Evolutionary conservation across 192 early-diverging fungal genomes (phyloP).

Genomic region (Coemansia nantahalensis): DNA sequence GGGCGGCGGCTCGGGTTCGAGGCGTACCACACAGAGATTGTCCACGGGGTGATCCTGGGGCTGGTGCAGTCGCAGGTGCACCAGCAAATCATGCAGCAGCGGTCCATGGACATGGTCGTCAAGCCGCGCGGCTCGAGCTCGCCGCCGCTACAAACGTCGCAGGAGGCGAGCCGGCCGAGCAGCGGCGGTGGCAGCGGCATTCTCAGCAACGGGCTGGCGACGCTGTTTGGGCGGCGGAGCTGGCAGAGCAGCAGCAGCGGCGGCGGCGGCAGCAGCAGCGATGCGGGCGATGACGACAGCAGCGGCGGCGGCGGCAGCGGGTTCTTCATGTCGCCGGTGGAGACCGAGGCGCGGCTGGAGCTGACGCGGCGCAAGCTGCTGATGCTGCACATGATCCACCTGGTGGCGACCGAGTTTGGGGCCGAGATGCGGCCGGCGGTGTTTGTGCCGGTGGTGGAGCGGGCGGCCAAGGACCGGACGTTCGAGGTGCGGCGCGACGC

Average conservation of each 20-base stretch:
- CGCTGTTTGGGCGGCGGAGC: conserved; percentile 38
- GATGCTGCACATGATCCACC: conserved; percentile 51
- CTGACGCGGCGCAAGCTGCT: conserved; percentile 46
- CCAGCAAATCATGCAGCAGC: conserved; percentile 30
- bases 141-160: background rate
- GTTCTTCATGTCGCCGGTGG: conserved; percentile 41
- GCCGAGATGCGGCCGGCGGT: conserved; percentile 44
- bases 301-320: background rate
- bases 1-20: conserved; percentile 39
- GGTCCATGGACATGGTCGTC: conserved; percentile 40
- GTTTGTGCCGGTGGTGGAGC: conserved; percentile 53
- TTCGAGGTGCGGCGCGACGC: conserved; percentile 55
- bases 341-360: conserved; percentile 42
- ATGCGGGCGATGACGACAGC: conserved; percentile 1
- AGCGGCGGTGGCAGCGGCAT: conserved; percentile 1
- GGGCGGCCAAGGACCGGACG: conserved; percentile 26
- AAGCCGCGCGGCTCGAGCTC: conserved; percentile 19
- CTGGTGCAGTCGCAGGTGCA: conserved; percentile 37
- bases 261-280: background rate
- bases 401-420: conserved; percentile 44
- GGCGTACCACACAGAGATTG: conserved; percentile 48
- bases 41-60: conserved; percentile 46
- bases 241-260: conserved; percentile 13
- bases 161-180: background rate
- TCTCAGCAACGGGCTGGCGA: conserved; percentile 23